Evolutionary conservation across 2,329 filamentous ascomycete genomes (phyloP), one percentile per base, ranked within the genome.

Genomic region (Grosmannia serpens): DNA sequence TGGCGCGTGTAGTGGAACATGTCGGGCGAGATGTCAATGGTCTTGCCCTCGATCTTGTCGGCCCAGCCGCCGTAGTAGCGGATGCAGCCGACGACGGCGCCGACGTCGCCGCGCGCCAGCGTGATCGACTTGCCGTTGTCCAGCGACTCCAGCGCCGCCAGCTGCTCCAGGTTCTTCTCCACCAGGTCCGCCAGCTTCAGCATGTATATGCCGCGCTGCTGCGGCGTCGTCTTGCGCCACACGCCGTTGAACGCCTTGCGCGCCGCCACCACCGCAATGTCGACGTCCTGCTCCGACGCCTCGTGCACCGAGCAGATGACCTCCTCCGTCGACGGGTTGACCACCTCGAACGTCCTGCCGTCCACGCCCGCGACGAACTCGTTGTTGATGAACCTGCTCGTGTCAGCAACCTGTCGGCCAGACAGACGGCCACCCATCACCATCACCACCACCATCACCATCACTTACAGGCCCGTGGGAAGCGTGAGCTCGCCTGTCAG

Each of bases 51-150:
- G 64, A 94, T 86, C 84, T 95, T 96, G 79, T 96, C 91, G 67
- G 90, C 88, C 85, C 87, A 95, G 62, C 91, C 91, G 68, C 82
- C 90, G 67, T 91, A 94, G 77, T 92, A 96, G 73, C 91, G 84
- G 68, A 96, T 73, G 75, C 82, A 86, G 68, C 79, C 85, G 64
- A 82, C 77, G 60, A 85, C 85, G 65, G 82, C 80, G 58, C 72
- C 75, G 49, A 95, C 79, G 69, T 96, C 90, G 44, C 84, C 87
- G 69, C 84, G 87, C 62, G 89, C 86, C 81, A 89, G 83, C 68
- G 69, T 78, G 70, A 90, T 82, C 63, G 87, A 84, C 81, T 94
- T 94, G 72, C 88, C 91, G 69, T 95, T 90, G 78, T 95, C 91
- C 58, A 95, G 80, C 47, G 89, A 85, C 79, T 96, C 91, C 60